phyloP scores from a whole-genome alignment of 139 green algal species.

The Raphidocelis subcapitata region DNA sequence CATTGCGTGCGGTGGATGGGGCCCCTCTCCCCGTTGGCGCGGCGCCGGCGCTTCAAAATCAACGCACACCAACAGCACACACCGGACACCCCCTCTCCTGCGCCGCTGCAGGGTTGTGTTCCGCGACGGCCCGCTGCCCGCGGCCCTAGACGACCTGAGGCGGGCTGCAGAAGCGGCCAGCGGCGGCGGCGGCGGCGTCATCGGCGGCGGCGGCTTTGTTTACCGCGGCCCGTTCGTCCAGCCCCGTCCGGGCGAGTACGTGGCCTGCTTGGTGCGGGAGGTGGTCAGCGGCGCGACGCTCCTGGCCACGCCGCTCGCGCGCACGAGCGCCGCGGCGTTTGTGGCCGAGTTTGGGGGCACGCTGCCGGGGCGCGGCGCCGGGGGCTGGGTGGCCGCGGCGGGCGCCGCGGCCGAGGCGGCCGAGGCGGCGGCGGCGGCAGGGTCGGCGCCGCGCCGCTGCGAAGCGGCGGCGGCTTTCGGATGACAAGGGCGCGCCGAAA shows the following conservation, averaged over 20 bases:
- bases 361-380: conserved; percentile 10
- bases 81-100: too few relatives aligned
- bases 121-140: conserved; percentile 1
- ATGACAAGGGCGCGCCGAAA: too few relatives aligned
- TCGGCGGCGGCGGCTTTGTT: background rate
- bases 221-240: conserved; percentile 9
- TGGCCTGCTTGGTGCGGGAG: conserved; percentile 44
- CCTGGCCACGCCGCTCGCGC: conserved; percentile 31
- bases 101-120: conserved; percentile 1
- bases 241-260: conserved; percentile 61
- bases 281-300: conserved; percentile 39
- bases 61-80: too few relatives aligned
- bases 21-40: too few relatives aligned
- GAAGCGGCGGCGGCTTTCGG: background rate
- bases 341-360: conserved; percentile 39
- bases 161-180: conserved; percentile 7
- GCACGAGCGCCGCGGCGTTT: conserved; percentile 55
- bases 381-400: background rate
- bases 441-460: background rate
- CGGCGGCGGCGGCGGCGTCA: background rate
- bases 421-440: too few relatives aligned
- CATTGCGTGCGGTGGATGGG: too few relatives aligned
- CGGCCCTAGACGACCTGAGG: background rate
- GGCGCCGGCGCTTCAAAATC: too few relatives aligned
- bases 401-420: too few relatives aligned